Conservation (phyloP, 352 stramenopile genomes). For the Phytophthora sojae region DNA sequence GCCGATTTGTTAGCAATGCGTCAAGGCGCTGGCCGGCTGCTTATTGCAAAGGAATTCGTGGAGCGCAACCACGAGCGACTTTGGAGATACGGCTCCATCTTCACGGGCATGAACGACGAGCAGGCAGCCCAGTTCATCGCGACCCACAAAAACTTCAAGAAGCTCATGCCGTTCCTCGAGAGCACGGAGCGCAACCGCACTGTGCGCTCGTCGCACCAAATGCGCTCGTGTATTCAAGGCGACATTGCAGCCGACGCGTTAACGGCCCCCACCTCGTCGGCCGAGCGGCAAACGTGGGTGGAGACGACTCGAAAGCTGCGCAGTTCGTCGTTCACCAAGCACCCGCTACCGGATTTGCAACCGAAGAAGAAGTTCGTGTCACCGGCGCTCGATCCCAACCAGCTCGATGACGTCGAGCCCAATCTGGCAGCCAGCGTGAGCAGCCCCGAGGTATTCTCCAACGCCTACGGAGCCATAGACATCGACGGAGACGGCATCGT, state of each 20-base stretch:
- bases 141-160: conserved; percentile 71
- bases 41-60: conserved; percentile 76
- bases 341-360: conserved; percentile 57
- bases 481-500: conserved; percentile 70
- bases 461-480: conserved; percentile 63
- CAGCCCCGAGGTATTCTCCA: conserved; percentile 36
- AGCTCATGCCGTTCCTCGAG: conserved; percentile 70
- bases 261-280: not conserved
- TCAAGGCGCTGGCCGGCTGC: conserved; percentile 57
- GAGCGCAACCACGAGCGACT: conserved; percentile 72
- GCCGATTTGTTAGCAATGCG: conserved; percentile 55
- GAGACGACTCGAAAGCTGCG: conserved; percentile 68
- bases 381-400: conserved; percentile 24
- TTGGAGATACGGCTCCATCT: conserved; percentile 73
- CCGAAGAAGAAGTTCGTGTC: conserved; percentile 41
- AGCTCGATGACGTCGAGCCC: conserved; percentile 3
- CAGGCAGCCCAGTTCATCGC: conserved; percentile 73
- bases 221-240: conserved; percentile 43
- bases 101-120: conserved; percentile 64
- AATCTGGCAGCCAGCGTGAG: conserved; percentile 10
- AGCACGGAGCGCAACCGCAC: conserved; percentile 62
- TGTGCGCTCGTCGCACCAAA: conserved; percentile 65
- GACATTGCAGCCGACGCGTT: conserved; percentile 5
- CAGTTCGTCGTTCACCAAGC: conserved; percentile 48
- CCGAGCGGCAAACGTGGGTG: conserved; percentile 56